Evolutionary conservation across 2,329 filamentous ascomycete genomes (phyloP), one percentile per base, ranked within the genome.

Genomic region (Neonectria ditissima): DNA sequence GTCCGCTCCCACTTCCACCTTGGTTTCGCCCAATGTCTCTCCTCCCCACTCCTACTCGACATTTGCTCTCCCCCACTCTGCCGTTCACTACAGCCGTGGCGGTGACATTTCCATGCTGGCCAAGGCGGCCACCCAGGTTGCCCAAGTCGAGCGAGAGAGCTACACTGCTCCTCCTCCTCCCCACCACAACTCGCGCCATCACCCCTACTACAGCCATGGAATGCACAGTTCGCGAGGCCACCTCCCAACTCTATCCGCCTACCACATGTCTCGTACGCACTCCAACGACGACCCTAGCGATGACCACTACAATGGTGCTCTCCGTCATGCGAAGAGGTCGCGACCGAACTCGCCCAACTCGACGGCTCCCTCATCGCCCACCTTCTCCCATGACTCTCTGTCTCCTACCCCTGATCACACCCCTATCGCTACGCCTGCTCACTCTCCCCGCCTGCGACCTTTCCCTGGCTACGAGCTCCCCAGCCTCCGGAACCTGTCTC

Each of bases 341-440:
- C 86, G 95, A 72, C 95, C 96, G 45, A 96, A 94, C 78, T 97
- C 95, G 37, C 96, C 95, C 56, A 93, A 97, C 80, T 97, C 94
- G 9, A 98, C 95, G 2, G 95, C 95, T 51, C 96, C 96, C 20
- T 97, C 95, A 26, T 98, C 95, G 32, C 95, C 95, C 26, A 97
- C 94, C 4, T 97, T 97, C 79, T 97, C 95, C 2, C 94, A 97
- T 80, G 94, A 97, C 79, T 97, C 95, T 11, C 87, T 95, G 50
- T 98, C 95, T 10, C 96, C 95, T 5, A 99, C 95, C 2, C 96
- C 95, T 11, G 95, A 98, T 75, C 94, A 97, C 83, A 98, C 96
- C n/a, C 95, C 95, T n/a, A 89, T 98, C 59, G 95, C 94, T 28
- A 99, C 95, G 5, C 95, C 95, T 5, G 95, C 94, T 45, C 96